phyloP scores from a whole-genome alignment of 139 green algal species.

The Chlamydomonas incerta region DNA sequence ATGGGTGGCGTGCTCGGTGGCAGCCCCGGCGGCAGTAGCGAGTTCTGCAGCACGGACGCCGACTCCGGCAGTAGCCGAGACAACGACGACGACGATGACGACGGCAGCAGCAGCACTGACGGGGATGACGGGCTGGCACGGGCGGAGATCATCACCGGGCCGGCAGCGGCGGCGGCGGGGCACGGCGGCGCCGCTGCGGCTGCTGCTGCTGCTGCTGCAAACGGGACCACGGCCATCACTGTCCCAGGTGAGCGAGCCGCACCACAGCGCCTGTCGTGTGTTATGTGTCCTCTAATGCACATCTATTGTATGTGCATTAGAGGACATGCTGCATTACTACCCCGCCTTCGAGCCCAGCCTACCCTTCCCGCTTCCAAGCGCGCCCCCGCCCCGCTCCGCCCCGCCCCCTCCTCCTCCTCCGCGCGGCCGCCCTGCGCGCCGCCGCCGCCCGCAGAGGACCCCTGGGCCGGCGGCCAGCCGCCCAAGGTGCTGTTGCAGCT shows the following conservation, averaged over 20 bases:
- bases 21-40: conserved; percentile 16
- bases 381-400: background rate
- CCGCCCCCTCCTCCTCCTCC: background rate
- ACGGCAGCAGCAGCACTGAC: background rate
- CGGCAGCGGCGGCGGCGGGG: no score
- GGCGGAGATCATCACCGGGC: conserved; percentile 6
- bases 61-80: background rate
- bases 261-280: no score
- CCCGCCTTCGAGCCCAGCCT: background rate
- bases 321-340: no score
- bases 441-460: conserved; percentile 10
- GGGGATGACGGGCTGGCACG: background rate
- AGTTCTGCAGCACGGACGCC: background rate
- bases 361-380: background rate
- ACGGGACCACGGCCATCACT: background rate
- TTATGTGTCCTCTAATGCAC: no score
- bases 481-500: conserved; percentile 94
- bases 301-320: no score
- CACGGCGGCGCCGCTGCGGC: background rate
- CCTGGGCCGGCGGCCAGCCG: conserved; percentile 2
- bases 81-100: background rate
- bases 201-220: no score
- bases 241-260: conserved; percentile 19
- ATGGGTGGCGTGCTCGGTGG: background rate
- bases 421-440: background rate